Percentiles rank a stretch among this genome's conserved stretches.
Evolutionary conservation across 2,329 filamentous ascomycete species (phyloP).

Genomic region (Ophiostoma quercus): DNA sequence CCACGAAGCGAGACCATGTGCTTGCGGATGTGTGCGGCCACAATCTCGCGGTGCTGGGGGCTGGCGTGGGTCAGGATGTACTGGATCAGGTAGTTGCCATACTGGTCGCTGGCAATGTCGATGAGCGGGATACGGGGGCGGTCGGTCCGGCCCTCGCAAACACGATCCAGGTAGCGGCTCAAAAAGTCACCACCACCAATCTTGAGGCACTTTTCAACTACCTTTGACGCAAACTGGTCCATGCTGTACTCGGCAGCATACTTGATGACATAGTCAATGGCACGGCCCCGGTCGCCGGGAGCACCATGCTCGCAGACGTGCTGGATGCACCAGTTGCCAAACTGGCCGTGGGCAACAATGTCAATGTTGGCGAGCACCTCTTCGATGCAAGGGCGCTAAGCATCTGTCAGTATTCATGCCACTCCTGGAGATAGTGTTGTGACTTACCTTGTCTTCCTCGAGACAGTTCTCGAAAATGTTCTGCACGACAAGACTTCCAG

Average conservation of each 20-base stretch:
- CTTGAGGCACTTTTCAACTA: conserved; percentile 98
- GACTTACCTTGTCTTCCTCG: conserved; percentile 87
- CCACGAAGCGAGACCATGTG: conserved; percentile 98
- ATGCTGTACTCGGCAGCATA: conserved; percentile 96
- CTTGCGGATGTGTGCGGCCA: conserved; percentile 91
- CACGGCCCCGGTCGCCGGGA: conserved; percentile 82
- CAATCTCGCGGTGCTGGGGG: conserved; percentile 83
- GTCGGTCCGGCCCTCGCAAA: conserved; percentile 85
- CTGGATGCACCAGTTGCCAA: conserved; percentile 99
- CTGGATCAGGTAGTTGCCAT: conserved; percentile 96
- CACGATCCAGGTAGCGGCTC: conserved; percentile 83
- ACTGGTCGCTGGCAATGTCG: conserved; percentile 97
- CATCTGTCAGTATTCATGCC: background rate
- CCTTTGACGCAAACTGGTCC: conserved; percentile 98
- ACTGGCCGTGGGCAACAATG: conserved; percentile 93
- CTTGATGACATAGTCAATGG: conserved; percentile 90
- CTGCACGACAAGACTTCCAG: conserved; percentile 94
- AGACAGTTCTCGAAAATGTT: conserved; percentile 99
- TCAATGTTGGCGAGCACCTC: conserved; percentile 94
- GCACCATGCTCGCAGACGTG: conserved; percentile 97
- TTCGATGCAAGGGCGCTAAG: conserved; percentile 87
- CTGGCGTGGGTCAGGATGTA: conserved; percentile 89
- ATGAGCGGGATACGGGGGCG: conserved; percentile 94
- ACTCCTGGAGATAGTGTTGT: background rate
- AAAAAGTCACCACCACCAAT: conserved; percentile 89